Base-by-base conservation (phyloP, 1,284 basidiomycete genomes). In the Tranzscheliella williamsii region DNA sequence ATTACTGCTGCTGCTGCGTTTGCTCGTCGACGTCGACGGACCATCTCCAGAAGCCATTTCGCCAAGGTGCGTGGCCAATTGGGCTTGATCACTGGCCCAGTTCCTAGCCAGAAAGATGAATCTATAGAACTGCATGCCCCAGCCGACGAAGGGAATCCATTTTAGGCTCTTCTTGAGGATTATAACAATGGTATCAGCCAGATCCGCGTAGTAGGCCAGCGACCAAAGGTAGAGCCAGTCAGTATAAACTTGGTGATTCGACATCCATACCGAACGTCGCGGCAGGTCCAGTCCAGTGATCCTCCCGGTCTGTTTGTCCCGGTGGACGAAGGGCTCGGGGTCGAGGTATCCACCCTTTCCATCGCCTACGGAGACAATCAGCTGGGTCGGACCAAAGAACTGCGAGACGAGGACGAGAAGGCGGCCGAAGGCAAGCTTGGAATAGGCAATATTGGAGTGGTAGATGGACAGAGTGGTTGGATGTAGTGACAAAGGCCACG, bases 211-310 rank as follows among this genome's bases (percentile, higher is more conserved):
- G 48, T 72, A 72, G 2, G 70, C 67, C 0, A 74, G 40, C 42
- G 42, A 56, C 72, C 72, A 74, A 13, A 74, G 60, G 38, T 74
- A 74, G 21, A 74, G 48, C 72, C 72, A 74, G 30, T 74, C 72
- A 11, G 67, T 65, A 38, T 74, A 74, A 21, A 74, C 62, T 24
- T 73, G 71, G 24, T 63, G 65, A 26, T 73, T 73, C 12, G 51
- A 51, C 47, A 73, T 72, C 65, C 64, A 66, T 5, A 73, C 36
- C 17, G 51, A 35, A 5, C 58, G 30, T 12, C 48, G 40, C 0
- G 72, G 72, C 21, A 72, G 42, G 22, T 57, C 50, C n/a, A 73
- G n/a, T 13, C 38, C 29, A 2, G 27, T 24, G 1, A 73, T 51
- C 4, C 24, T 26, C 2, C 71, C 71, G 1, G 48, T 57, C 18